These are phyloP conservation scores for Puccinia coronata DNA, from an alignment of 1,284 basidiomycete genomes.

Conservation along the genomic window DNA sequence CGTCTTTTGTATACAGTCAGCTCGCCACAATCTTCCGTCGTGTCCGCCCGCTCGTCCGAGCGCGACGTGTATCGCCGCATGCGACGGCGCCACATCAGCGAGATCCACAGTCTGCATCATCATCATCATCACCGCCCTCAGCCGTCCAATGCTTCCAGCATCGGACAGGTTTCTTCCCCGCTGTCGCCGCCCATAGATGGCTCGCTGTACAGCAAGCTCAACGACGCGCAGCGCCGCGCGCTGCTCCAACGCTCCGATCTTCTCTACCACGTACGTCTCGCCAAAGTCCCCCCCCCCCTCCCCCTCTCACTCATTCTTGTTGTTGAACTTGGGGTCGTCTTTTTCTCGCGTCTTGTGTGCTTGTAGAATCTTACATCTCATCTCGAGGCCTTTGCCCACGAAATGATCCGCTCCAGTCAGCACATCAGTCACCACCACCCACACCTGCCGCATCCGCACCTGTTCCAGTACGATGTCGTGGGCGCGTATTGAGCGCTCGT, in stretches of 20 bases:
- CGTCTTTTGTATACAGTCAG: background rate
- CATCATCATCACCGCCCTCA: background rate
- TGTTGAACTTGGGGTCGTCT: background rate
- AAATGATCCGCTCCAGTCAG: background rate
- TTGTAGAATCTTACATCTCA: background rate
- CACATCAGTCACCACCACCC: too few species aligned
- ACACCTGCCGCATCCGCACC: too few species aligned
- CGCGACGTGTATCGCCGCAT: slow-evolving; percentile 3
- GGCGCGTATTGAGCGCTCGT: too few species aligned
- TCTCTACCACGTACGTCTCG: background rate
- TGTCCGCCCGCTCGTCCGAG: background rate
- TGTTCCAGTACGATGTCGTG: too few species aligned
- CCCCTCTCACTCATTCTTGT: background rate
- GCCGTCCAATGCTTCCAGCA: background rate
- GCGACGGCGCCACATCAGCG: slow-evolving; percentile 10
- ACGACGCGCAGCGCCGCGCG: background rate
- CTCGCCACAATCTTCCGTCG: background rate
- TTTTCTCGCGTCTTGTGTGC: background rate
- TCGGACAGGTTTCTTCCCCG: background rate
- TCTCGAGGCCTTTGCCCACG: background rate
- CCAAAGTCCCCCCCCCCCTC: background rate
- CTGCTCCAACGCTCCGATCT: background rate
- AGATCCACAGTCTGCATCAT: background rate
- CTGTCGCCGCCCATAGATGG: background rate
- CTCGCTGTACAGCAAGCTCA: background rate